phyloP scores from a whole-genome alignment of 176 grass and related monocot genomes.

The Carex scoparia region DNA sequence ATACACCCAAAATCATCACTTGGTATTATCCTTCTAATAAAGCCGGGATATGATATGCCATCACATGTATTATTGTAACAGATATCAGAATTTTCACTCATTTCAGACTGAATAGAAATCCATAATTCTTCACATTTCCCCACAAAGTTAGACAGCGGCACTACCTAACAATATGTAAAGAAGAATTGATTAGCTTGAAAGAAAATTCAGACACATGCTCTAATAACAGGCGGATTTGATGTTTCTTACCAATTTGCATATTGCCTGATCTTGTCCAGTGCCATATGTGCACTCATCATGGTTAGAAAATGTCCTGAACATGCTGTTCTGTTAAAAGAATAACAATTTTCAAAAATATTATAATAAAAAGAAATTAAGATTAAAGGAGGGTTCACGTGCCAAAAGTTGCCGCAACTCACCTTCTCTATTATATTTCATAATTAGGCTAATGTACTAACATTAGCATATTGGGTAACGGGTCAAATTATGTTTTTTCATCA shows the following conservation, averaged over 20 bases:
- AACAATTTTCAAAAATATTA: constrained; percentile 32
- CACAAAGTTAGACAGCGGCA: constrained; percentile 65
- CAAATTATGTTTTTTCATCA: no score
- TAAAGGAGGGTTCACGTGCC: not conserved
- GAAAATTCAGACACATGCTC: not conserved
- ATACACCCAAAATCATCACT: constrained; percentile 62
- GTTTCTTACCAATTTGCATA: constrained; percentile 65
- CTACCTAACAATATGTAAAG: constrained; percentile 43
- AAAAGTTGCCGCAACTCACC: not conserved
- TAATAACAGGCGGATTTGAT: not conserved
- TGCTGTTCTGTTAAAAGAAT: constrained; percentile 44
- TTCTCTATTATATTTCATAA: not conserved
- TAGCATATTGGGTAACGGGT: no score
- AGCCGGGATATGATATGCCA: constrained; percentile 38
- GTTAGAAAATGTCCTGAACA: constrained; percentile 67
- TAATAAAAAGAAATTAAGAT: not conserved
- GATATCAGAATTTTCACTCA: constrained; percentile 35
- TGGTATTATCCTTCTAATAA: constrained; percentile 55
- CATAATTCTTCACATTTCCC: constrained; percentile 66
- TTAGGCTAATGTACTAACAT: no score
- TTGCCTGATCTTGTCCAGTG: constrained; percentile 30
- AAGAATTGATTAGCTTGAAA: constrained; percentile 22
- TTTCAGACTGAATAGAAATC: constrained; percentile 46
- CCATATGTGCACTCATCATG: constrained; percentile 42
- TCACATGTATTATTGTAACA: constrained; percentile 31